phyloP scores from a whole-genome alignment of 306 rosid genomes.

The Fragaria vesca region DNA sequence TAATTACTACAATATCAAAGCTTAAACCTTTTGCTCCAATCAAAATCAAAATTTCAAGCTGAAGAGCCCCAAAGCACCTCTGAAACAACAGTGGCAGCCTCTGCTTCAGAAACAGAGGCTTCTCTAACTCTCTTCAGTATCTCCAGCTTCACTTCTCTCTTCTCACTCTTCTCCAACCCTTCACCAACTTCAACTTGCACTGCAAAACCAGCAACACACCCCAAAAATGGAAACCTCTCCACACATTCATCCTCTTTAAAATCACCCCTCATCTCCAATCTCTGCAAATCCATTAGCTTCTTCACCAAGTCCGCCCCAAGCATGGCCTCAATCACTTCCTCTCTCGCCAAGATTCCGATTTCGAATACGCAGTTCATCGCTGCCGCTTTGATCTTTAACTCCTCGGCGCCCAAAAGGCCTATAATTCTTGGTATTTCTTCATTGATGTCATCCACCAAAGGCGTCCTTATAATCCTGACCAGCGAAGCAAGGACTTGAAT shows the following conservation, averaged over 20 bases:
- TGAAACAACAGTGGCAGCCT: slow-evolving; percentile 44
- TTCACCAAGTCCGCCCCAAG: slow-evolving; percentile 36
- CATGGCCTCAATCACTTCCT: slow-evolving; percentile 58
- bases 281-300: slow-evolving; percentile 57
- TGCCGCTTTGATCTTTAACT: slow-evolving; percentile 26
- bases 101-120: slow-evolving; percentile 52
- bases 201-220: slow-evolving; percentile 57
- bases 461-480: slow-evolving; percentile 40
- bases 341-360: slow-evolving; percentile 47
- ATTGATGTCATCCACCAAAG: slow-evolving; percentile 55
- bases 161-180: slow-evolving; percentile 52
- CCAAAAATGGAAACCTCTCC: slow-evolving; percentile 29
- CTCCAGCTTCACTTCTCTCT: slow-evolving; percentile 43
- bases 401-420: slow-evolving; percentile 24
- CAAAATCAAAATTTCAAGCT: slow-evolving; percentile 24
- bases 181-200: slow-evolving; percentile 58
- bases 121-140: slow-evolving; percentile 48
- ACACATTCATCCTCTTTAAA: not conserved
- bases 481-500: slow-evolving; percentile 42
- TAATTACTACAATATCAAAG: not conserved
- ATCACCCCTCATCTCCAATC: slow-evolving; percentile 13
- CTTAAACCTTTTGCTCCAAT: not conserved
- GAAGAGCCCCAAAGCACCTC: slow-evolving; percentile 72
- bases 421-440: slow-evolving; percentile 42
- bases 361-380: slow-evolving; percentile 55